Evolutionary conservation across 192 early-diverging fungal species (phyloP), one percentile per base, ranked within the genome.

Genomic region (Dimargaris cristalligena): DNA sequence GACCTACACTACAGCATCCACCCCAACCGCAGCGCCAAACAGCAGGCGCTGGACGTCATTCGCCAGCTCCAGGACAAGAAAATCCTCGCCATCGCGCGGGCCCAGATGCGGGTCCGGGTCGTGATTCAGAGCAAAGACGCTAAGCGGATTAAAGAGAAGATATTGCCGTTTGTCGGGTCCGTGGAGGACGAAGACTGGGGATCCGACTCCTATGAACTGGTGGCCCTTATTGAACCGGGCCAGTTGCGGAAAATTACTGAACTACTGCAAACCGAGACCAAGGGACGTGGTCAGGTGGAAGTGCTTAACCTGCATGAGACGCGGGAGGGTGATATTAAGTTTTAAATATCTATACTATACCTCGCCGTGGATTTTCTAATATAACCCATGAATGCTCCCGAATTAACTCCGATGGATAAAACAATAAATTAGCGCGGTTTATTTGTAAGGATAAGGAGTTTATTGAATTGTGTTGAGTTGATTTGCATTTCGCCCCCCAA

Each of bases 1-100:
- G 94, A 97, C 58, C 71, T 99, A 29, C 94, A 97, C 62, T 84
- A 89, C 60, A 87, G 83, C 52, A 80, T 96, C 60, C 90, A 95
- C 65, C 83, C 87, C 4, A 94, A 89, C 60, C 72, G 80, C 25
- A 87, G 78, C 59, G 83, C 89, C 18, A 99, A 99, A 68, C 66
- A 68, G 63, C 68, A 85, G 72, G 93, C 96, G 32, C 68, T 97
- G 59, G 92, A 99, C 38, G 90, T 93, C 14, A 97, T 99, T 55
- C 87, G 82, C 62, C 84, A 84, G 68, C 69, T 99, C 44, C 88
- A 96, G 71, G 87, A 90, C 59, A 89, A 90, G 62, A 77, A 79
- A 51, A 76, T 82, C 4, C 80, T 99, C 62, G 92, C 94, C 3
- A 97, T 99, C 67, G 81, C 85, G 2, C 76, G 94, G 32, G 96